Conservation (phyloP, 2,329 filamentous ascomycete genomes). For the Penicillium expansum region DNA sequence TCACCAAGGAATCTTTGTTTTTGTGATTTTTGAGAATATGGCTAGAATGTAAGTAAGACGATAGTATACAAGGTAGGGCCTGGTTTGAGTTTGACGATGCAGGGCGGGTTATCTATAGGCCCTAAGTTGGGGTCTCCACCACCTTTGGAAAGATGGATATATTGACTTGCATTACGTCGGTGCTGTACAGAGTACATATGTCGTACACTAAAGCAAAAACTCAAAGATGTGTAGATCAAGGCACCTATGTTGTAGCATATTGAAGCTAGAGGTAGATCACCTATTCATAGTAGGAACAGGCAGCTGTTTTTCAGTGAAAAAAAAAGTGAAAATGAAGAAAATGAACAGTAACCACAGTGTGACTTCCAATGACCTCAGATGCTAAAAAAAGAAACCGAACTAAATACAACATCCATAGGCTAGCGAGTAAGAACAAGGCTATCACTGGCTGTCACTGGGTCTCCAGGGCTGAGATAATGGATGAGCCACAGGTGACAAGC, state of each 20-base stretch:
- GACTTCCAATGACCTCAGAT: neutral
- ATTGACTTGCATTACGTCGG: neutral
- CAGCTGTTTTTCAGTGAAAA: neutral
- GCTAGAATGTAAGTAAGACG: neutral
- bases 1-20: neutral
- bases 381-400: conserved; percentile 7
- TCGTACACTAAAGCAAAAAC: neutral
- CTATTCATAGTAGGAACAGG: neutral
- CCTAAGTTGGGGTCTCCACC: conserved; percentile 1
- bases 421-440: neutral
- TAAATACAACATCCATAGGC: too few relatives aligned
- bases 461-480: neutral
- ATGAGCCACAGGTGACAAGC: conserved; percentile 6
- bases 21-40: neutral
- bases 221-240: neutral
- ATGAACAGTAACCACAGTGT: too few relatives aligned
- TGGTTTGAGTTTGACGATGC: neutral
- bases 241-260: neutral
- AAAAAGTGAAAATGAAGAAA: neutral
- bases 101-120: conserved; percentile 12
- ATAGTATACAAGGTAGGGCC: neutral
- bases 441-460: too few relatives aligned
- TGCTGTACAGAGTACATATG: neutral
- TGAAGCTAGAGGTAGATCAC: neutral
- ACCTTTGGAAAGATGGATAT: neutral